Evolutionary conservation across 163 green algal species (phyloP), one percentile per base, ranked within the genome.

Genomic region (Trebouxia gelatinosa): DNA sequence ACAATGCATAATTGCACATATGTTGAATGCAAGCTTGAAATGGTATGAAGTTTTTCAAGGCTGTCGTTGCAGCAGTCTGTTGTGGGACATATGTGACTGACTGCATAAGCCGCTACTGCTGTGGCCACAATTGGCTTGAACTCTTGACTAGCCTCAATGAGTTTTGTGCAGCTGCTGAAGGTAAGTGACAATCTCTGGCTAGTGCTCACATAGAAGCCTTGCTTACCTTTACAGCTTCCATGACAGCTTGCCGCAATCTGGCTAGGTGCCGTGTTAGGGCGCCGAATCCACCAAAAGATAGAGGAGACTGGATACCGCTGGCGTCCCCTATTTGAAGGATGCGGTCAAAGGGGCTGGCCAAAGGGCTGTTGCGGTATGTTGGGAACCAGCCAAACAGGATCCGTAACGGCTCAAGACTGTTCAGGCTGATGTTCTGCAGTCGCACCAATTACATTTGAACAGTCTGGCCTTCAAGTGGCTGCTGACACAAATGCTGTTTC

Each of bases 271-370:
- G 89, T 74, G 94, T 80, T 81, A 98, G 89, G 67, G 80, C 85
- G 28, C 93, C 94, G 88, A 98, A 98, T 31, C 95, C 95, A 17
- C 95, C 95, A 82, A 98, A 98, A 1, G 88, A 95, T 31, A 98
- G 85, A 0, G 95, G 95, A 16, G 81, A 91, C 83, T 96, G 87
- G 0, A 84, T 85, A 16, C 86, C 88, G 57, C 77, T 87, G 16
- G 92, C 91, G 66, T 94, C 90, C 0, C 92, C 92, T 28, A 97
- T 82, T 85, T 96, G 91, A 38, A 94, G 70, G 58, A 94, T 76
- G 34, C 91, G 81, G 84, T 94, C 86, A 71, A 89, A 93, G 19
- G 61, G 67, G 1, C 91, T 88, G 38, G 77, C 57, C 66, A 96
- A 81, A 0, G 92, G 92, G 0, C 80, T 87, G 79, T 90, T 74